Base-by-base conservation (phyloP, 2,329 filamentous ascomycete species). In the Lithohypha guttulata region DNA sequence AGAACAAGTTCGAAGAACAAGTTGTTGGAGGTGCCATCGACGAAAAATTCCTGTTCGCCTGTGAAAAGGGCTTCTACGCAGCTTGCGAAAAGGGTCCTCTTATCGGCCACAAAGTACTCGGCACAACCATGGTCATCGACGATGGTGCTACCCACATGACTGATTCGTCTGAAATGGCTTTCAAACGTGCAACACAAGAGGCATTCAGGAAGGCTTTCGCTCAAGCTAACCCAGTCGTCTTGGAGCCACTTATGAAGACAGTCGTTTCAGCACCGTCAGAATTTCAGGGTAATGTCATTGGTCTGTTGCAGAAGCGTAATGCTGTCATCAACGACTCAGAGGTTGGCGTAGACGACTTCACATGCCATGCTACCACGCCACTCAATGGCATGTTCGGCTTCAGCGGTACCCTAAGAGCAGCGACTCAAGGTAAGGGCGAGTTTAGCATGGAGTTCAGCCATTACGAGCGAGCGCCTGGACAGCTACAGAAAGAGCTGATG, bases 361-460 rank as follows among this genome's bases (percentile, higher is more conserved):
- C 84, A 4, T 73, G 96, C 42, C 77, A 80, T 41, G 87, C 86
- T 18, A 91, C 96, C 65, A 94, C 86, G 68, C 87, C 81, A 59
- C 64, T 98, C 59, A 94, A 96, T 61, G 77, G 81, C 59, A 98
- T 98, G 91, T 98, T 98, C 60, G 91, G 91, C 47, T 96, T 98
- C 67, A 87, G 80, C 55, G 84, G 80, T 28, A 84, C 94, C 63
- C 65, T 98, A 51, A 76, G 91, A 53, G 91, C 91, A 10, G 84
- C 87, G 15, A 96, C 87, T 2, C 91, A 98, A 67, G 91, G 91
- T 46, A 98, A 98, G 73, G 91, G 91, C 55, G 91, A 98, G 68
- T 98, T 95, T 59, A 82, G 75, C 55, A 96, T 98, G 91, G 91
- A 98, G 65, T 98, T 98, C 57, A 91, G 83, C 62, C 91, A 96